Base-by-base conservation (phyloP, 129 eudicot genomes). In the Tanacetum coccineum region DNA sequence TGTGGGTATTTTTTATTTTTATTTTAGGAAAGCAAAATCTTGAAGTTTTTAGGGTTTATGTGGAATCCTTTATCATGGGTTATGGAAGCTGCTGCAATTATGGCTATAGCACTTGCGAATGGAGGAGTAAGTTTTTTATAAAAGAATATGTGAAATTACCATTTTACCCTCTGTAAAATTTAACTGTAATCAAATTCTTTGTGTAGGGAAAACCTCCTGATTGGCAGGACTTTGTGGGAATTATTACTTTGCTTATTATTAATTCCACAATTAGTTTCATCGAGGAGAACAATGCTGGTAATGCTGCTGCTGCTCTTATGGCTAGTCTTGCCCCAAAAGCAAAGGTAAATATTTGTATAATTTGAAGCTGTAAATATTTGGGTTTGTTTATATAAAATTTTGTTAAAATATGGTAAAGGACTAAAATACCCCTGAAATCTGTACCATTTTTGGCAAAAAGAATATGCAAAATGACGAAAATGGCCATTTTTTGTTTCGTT, bases 41-140 rank as follows among this genome's bases (percentile, higher is more conserved):
- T 89, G 81, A 94, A 94, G 76, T 94, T 94, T 74, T 74, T 94
- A 81, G 99, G 99, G 62, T 94, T 94, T 84, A 94, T 94, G 99
- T 94, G 99, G 99, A 94, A 94, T 77, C 99, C 99, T 58, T 86
- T 94, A 22, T 94, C 99, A 79, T 94, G 99, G 99, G 99, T 94
- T 50, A 94, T 94, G 99, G 99, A 94, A 85, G 99, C 99, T 61
- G 97, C 99, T 72, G 99, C 99, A 67, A 76, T 94, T 59, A 94
- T 94, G 97, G 97, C 99, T 4, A 94, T 94, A 78, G 99, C 97
- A 18, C 99, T 94, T 65, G 99, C 99, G 19, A 94, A 94, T 79
- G 99, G 99, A 82, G 99, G 99, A 69, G 99, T 89, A 81, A 87
- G 90, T 36, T 50, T 59, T 39, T 55, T 4, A 52, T 55, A 57